Conservation (phyloP, 192 early-diverging fungal genomes). For the Backusella circina region DNA sequence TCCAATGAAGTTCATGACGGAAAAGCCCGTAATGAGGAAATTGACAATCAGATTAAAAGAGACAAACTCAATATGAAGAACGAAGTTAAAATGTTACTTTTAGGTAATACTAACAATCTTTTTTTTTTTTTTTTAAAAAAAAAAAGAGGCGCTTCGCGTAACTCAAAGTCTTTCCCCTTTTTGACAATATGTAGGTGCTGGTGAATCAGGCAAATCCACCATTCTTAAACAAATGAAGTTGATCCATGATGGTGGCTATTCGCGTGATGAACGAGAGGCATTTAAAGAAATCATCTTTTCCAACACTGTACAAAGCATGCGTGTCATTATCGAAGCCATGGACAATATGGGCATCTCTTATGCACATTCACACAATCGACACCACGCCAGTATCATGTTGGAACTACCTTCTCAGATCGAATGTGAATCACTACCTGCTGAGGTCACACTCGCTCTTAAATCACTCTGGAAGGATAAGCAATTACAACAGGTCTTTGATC, state of each 20-base stretch:
- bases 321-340: conserved; percentile 94
- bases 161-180: background rate
- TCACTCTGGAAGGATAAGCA: conserved; percentile 80
- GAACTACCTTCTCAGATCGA: conserved; percentile 77
- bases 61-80: conserved; percentile 81
- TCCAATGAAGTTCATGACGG: conserved; percentile 85
- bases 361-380: conserved; percentile 60
- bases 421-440: conserved; percentile 73
- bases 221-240: conserved; percentile 99
- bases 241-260: conserved; percentile 94
- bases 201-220: conserved; percentile 96
- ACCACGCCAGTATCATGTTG: conserved; percentile 71
- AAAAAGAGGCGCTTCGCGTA: no score
- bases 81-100: conserved; percentile 95
- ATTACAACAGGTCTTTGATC: conserved; percentile 72
- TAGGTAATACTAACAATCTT: no score
- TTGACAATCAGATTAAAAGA: conserved; percentile 82
- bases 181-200: conserved; percentile 65
- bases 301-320: conserved; percentile 94
- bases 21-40: conserved; percentile 84
- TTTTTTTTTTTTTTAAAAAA: no score
- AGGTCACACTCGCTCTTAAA: conserved; percentile 75
- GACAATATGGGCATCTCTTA: conserved; percentile 84
- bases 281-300: conserved; percentile 96
- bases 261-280: conserved; percentile 80